Base-by-base conservation (phyloP, 2,329 filamentous ascomycete genomes). In the Ophiostoma ulmi region DNA sequence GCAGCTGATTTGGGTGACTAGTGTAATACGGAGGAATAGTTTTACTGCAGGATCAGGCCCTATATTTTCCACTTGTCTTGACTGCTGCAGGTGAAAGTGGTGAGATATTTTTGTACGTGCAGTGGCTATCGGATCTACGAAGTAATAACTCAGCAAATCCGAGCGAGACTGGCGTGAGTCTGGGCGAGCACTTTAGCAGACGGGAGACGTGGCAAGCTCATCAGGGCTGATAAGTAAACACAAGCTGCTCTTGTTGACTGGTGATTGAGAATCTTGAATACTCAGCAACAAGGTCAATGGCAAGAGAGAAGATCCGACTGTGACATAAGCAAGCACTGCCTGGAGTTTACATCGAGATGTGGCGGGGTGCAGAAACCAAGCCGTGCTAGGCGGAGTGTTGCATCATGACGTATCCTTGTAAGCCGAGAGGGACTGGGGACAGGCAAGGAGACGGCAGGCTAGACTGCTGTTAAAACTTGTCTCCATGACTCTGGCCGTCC, bases 301-400 rank as follows among this genome's bases (percentile, higher is more conserved):
- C 3, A 48, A 48, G 5, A 48, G 5, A 48, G 17, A 48, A n/a
- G 5, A 20, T 48, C 17, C 17, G 5, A 3, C 31, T 31, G 31
- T 7, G n/a, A 20, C 6, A 20, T 3, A 48, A 20, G 17, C 44
- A 48, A 48, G 44, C 44, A 67, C 7, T 11, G 20, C 5, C 17
- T 41, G 35, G 13, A 38, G 6, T 26, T 35, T 36, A 17, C 41
- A 48, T 52, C 39, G 66, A 44, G 41, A 48, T 48, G 38, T 35
- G 66, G 22, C 66, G 66, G 39, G 66, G 66, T 61, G 55, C 55
- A 61, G 55, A 61, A 61, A 35, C 55, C 55, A 61, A 35, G 55
- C 58, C 26, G 52, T 22, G 7, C 44, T 44, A 31, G 26, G 41
- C 36, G 66, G 41, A 67, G 66, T 5, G 41, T 55, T 68, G 26